Evolutionary conservation across 2,329 filamentous ascomycete genomes (phyloP).

Genomic region (Phaeosphaeriaceae sp.): DNA sequence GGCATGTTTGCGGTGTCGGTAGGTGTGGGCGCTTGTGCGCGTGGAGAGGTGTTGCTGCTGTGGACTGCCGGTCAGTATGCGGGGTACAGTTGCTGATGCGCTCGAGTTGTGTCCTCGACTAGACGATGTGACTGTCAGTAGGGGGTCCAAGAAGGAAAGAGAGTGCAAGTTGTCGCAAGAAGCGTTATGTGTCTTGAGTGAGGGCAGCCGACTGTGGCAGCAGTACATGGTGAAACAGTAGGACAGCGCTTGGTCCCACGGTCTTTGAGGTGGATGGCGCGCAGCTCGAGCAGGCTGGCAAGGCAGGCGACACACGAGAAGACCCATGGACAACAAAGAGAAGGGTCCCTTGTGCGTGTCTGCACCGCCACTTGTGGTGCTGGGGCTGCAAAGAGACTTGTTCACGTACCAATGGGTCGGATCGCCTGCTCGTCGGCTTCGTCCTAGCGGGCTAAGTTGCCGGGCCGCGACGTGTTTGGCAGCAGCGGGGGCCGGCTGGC

Average conservation of each 20-base stretch:
- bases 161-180: slow-evolving; percentile 21
- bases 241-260: slow-evolving; percentile 33
- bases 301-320: slow-evolving; percentile 1
- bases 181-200: slow-evolving; percentile 26
- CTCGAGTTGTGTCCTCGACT: not conserved
- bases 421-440: not conserved
- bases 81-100: slow-evolving; percentile 13
- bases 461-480: not conserved
- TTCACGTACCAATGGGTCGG: slow-evolving; percentile 19
- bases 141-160: slow-evolving; percentile 15
- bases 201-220: slow-evolving; percentile 17
- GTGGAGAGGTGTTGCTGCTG: slow-evolving; percentile 9
- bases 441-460: not conserved
- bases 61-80: slow-evolving; percentile 21
- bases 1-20: slow-evolving; percentile 41
- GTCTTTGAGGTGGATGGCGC: slow-evolving; percentile 23
- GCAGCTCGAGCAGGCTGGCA: slow-evolving; percentile 4
- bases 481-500: not conserved
- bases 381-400: not conserved
- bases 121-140: slow-evolving; percentile 22
- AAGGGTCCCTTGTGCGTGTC: not conserved
- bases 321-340: not conserved
- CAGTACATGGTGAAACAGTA: slow-evolving; percentile 34
- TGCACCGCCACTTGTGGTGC: slow-evolving; percentile 3
- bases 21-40: slow-evolving; percentile 28